Conservation (phyloP, 352 stramenopile species). For the Blastocystis sp. region DNA sequence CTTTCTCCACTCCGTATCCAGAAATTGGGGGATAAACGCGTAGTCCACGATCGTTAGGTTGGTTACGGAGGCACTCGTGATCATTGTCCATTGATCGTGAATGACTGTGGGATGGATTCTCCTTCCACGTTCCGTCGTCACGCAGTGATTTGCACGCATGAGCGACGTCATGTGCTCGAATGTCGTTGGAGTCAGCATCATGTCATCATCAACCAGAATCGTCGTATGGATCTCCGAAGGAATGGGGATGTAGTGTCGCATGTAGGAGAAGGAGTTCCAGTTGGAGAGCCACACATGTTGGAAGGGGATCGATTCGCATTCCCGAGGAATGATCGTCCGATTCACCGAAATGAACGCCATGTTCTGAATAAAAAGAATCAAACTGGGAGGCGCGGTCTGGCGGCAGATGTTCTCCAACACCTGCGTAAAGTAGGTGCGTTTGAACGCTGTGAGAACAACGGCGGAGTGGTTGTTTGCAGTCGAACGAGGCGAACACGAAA, state of each 20-base stretch:
- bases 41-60: constrained; percentile 19
- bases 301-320: background rate
- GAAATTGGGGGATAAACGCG: background rate
- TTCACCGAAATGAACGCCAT: background rate
- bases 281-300: constrained; percentile 40
- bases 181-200: background rate
- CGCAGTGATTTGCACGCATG: background rate
- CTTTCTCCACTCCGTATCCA: constrained; percentile 42
- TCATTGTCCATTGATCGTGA: constrained; percentile 4
- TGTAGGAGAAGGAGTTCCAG: constrained; percentile 44
- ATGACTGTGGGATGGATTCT: background rate
- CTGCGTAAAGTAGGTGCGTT: background rate
- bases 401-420: background rate
- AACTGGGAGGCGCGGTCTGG: background rate
- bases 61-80: background rate
- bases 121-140: background rate
- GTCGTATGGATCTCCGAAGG: background rate
- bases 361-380: constrained; percentile 40
- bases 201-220: constrained; percentile 7
- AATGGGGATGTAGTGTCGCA: background rate
- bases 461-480: background rate
- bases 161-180: background rate
- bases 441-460: background rate
- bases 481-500: background rate
- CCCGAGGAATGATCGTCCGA: background rate